Evolutionary conservation across 179 eudicot genomes (phyloP).

Genomic region (Actinidia arguta): DNA sequence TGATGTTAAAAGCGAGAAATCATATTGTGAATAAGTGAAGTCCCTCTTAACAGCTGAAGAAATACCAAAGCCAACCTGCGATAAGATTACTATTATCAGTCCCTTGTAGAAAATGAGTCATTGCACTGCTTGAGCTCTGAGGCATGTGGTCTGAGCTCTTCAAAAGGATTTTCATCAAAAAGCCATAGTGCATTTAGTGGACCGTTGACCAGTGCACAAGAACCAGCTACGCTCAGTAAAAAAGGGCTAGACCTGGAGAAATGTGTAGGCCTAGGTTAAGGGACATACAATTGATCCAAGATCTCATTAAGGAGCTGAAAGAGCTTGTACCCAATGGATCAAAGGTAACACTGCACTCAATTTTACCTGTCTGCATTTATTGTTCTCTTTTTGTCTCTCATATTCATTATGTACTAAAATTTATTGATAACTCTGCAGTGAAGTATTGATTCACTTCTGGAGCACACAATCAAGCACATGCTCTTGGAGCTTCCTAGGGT

Average conservation of each 20-base stretch:
- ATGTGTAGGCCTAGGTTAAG: slow-evolving; percentile 89
- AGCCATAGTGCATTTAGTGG: slow-evolving; percentile 61
- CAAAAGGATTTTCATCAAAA: slow-evolving; percentile 47
- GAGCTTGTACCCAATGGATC: slow-evolving; percentile 94
- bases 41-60: slow-evolving; percentile 64
- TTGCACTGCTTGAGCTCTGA: slow-evolving; percentile 59
- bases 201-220: slow-evolving; percentile 47
- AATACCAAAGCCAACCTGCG: slow-evolving; percentile 51
- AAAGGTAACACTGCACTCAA: slow-evolving; percentile 52
- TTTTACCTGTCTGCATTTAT: neutral
- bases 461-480: slow-evolving; percentile 94
- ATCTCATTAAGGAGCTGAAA: slow-evolving; percentile 88
- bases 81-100: slow-evolving; percentile 47
- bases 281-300: slow-evolving; percentile 97
- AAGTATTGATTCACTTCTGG: slow-evolving; percentile 93
- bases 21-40: slow-evolving; percentile 44
- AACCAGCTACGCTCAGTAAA: slow-evolving; percentile 51
- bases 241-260: slow-evolving; percentile 83
- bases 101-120: slow-evolving; percentile 50
- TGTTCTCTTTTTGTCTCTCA: neutral
- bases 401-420: slow-evolving; percentile 30
- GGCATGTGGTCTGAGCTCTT: slow-evolving; percentile 49
- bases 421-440: slow-evolving; percentile 58
- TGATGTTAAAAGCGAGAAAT: slow-evolving; percentile 35
- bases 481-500: no score